These are phyloP conservation scores for Malassezia obtusa DNA, from an alignment of 1,284 basidiomycete species.

Conservation along the genomic window DNA sequence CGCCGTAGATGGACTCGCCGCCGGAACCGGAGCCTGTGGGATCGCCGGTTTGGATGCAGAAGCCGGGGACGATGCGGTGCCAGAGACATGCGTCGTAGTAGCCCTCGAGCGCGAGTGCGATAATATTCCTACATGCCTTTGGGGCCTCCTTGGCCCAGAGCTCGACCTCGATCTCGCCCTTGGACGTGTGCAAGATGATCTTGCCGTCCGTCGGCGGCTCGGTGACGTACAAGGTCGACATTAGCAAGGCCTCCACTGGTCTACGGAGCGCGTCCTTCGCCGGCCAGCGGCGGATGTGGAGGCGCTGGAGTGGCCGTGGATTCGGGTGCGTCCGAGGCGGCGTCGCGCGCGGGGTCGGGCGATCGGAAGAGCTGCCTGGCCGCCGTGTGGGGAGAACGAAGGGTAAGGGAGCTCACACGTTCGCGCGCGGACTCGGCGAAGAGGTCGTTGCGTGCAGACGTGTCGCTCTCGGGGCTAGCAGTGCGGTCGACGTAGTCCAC, in stretches of 20 bases:
- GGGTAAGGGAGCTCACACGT: neutral
- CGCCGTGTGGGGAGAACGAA: neutral
- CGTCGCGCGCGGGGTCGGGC: neutral
- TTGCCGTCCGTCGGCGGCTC: constrained; percentile 64
- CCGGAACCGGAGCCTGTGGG: constrained; percentile 79
- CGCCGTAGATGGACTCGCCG: constrained; percentile 49
- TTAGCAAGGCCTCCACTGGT: constrained; percentile 2
- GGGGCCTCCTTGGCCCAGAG: constrained; percentile 94
- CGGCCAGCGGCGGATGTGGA: neutral
- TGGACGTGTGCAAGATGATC: constrained; percentile 78
- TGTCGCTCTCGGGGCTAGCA: neutral
- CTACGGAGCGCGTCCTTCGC: neutral
- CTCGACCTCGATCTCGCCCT: constrained; percentile 58
- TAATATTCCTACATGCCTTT: constrained; percentile 82
- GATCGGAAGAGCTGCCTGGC: neutral
- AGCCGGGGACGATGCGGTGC: constrained; percentile 76
- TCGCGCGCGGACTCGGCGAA: neutral
- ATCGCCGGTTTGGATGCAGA: constrained; percentile 92
- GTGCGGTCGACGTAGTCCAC: neutral
- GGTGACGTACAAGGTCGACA: constrained; percentile 35
- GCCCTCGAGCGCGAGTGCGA: constrained; percentile 80
- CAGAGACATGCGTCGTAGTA: constrained; percentile 93
- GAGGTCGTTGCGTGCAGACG: neutral
- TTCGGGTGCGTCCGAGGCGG: neutral
- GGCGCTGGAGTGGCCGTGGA: neutral